Evolutionary conservation across 306 rosid genomes (phyloP), one percentile per base, ranked within the genome.

Genomic region (Pyrus pyrifolia): DNA sequence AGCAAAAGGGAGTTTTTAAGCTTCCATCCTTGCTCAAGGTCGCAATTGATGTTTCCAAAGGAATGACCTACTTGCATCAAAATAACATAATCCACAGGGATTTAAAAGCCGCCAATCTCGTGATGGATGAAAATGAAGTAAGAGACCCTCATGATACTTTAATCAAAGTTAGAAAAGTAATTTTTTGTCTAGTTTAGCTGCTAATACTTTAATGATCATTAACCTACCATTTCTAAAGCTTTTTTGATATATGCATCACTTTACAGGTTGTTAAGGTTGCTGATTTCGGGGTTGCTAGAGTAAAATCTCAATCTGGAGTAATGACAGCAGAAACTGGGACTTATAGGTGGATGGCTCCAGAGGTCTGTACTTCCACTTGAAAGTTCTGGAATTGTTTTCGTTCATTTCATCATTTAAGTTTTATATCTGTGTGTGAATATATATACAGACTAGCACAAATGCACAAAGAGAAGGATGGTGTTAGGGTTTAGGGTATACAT

Each of bases 251-350:
- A 42, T 64, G 69, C 70, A 44, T 77, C 71, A 53, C 75, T 75
- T 78, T 81, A 25, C 86, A 96, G 98, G 86, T 88, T 82, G 96
- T 96, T 79, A 96, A 96, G 89, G 99, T 96, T 18, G 99, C 96
- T 68, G 99, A 96, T 88, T 96, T 96, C 72, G 99, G 99, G 46
- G 99, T 96, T 80, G 97, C 99, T 51, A 89, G 99, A 85, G 99
- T 96, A 68, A 93, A 86, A 89, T 74, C 89, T 82, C 99, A 96
- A 75, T 87, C 98, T 52, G 99, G 99, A 52, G 96, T 96, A 72
- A 96, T 93, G 99, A 96, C 99, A 23, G 99, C 99, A 49, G 99
- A 96, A 91, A 96, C 99, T 80, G 99, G 99, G 77, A 96, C 99
- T 12, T 96, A 96, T 72, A 78, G 99, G 57, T 96, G 99, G 99